A percentile compares a stretch with the other conserved stretches of the same genome.
These are phyloP conservation scores for Penicillium manginii DNA, from an alignment of 495 filamentous ascomycete genomes.

Conservation along the genomic window DNA sequence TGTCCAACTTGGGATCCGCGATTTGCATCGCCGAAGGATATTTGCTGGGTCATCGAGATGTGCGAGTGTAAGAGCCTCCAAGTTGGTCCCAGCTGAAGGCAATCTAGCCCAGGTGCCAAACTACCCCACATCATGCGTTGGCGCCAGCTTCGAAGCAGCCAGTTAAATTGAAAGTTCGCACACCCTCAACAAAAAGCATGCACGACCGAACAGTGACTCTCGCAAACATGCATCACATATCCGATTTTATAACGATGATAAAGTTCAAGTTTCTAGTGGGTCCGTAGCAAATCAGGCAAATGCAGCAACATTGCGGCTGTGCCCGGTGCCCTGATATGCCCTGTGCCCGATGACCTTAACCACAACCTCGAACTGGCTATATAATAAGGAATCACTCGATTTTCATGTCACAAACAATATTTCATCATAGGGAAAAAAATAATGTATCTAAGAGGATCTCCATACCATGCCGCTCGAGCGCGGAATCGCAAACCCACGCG, in stretches of 20 bases:
- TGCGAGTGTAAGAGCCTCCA: not conserved
- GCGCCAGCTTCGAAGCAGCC: not conserved
- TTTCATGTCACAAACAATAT: not conserved
- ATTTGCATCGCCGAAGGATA: not conserved
- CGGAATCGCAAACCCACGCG: not conserved
- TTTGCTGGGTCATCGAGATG: not conserved
- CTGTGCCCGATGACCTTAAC: not conserved
- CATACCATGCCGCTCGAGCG: not conserved
- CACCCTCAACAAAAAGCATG: not conserved
- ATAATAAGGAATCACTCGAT: not conserved
- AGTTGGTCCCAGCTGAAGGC: not conserved
- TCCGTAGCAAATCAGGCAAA: not conserved
- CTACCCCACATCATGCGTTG: not conserved
- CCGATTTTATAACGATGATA: too few relatives aligned
- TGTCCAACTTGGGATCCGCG: not conserved
- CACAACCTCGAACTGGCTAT: not conserved
- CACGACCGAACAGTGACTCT: not conserved
- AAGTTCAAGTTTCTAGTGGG: not conserved
- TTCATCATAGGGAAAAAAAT: too few relatives aligned
- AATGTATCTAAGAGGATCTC: conserved; percentile 2
- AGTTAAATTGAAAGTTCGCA: not conserved
- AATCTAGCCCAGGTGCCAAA: not conserved
- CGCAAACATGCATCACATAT: not conserved
- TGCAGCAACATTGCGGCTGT: not conserved
- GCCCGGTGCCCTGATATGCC: not conserved